A percentile compares a stretch with the other conserved stretches of the same genome.
These are phyloP conservation scores for Arthrinium phaeospermum DNA, from an alignment of 2,329 filamentous ascomycete genomes.

Conservation along the genomic window DNA sequence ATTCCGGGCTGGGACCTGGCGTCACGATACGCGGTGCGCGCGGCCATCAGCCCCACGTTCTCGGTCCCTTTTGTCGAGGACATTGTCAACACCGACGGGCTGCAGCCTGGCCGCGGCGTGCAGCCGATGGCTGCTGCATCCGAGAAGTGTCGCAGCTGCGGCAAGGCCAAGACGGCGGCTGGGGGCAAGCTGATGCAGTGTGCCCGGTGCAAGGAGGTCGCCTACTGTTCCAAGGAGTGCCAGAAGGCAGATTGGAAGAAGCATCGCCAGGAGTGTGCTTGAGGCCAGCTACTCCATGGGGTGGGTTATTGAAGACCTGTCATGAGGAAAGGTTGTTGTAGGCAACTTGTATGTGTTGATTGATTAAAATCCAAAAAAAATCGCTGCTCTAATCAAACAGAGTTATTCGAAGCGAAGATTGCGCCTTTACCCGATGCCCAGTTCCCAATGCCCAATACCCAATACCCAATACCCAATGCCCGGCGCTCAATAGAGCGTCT, in stretches of 20 bases:
- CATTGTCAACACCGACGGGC: conserved; percentile 35
- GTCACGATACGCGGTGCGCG: conserved; percentile 53
- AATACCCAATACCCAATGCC: not conserved
- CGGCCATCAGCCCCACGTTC: conserved; percentile 63
- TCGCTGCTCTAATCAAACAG: not conserved
- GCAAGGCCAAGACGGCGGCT: conserved; percentile 36
- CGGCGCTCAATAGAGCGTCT: not conserved
- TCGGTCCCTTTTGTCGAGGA: conserved; percentile 50
- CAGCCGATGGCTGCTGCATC: conserved; percentile 13
- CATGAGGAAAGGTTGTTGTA: not conserved
- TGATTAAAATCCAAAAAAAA: not conserved
- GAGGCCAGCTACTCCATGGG: not conserved
- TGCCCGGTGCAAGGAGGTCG: conserved; percentile 47
- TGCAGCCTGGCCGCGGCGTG: conserved; percentile 6
- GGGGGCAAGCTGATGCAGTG: conserved; percentile 50
- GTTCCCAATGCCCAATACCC: not conserved
- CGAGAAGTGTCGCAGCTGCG: conserved; percentile 46
- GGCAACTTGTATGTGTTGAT: not conserved
- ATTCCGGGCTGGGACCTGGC: conserved; percentile 51
- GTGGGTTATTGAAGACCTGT: not conserved
- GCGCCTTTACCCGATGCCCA: conserved; percentile 5
- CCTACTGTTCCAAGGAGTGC: conserved; percentile 59
- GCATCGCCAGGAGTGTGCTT: conserved; percentile 50
- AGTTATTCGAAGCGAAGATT: conserved; percentile 1
- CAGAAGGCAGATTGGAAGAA: conserved; percentile 61